Evolutionary conservation across 2,329 filamentous ascomycete species (phyloP).

Genomic region (Ophiostoma ulmi): DNA sequence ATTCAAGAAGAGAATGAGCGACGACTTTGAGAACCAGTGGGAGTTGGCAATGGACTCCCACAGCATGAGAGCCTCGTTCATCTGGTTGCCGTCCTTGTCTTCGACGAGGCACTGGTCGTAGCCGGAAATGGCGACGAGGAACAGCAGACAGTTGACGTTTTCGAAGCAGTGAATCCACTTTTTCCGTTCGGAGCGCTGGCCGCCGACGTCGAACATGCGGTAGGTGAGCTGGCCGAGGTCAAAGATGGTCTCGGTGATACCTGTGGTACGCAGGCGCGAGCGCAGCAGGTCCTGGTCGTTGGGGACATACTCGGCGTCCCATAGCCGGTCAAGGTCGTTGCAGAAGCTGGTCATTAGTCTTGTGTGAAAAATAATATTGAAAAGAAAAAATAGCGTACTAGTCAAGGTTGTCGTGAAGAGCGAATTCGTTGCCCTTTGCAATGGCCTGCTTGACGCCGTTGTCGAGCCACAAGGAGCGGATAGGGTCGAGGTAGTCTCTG

Average conservation of each 20-base stretch:
- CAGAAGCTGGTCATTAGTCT: conserved; percentile 62
- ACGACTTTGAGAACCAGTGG: conserved; percentile 77
- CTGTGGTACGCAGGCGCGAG: conserved; percentile 83
- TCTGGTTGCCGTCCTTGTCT: conserved; percentile 93
- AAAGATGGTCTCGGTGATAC: conserved; percentile 94
- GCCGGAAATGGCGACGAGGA: conserved; percentile 90
- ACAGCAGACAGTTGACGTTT: conserved; percentile 85
- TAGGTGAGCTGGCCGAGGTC: conserved; percentile 93
- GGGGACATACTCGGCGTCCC: conserved; percentile 73
- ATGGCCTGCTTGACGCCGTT: conserved; percentile 81
- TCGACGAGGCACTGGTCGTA: conserved; percentile 96
- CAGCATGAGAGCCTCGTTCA: conserved; percentile 82
- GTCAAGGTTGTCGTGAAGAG: conserved; percentile 87
- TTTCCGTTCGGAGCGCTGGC: conserved; percentile 92
- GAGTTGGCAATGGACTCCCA: conserved; percentile 83
- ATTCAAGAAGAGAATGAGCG: conserved; percentile 79
- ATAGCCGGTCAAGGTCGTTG: conserved; percentile 68
- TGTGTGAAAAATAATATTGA: background rate
- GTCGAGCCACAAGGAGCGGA: conserved; percentile 81
- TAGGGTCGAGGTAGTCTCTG: conserved; percentile 68
- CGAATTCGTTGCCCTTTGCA: conserved; percentile 90
- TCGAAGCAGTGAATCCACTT: conserved; percentile 99
- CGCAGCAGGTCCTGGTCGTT: conserved; percentile 92
- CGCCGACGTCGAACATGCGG: conserved; percentile 96
- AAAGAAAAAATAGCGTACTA: conserved; percentile 49